Evolutionary conservation across 352 stramenopile genomes (phyloP), one percentile per base, ranked within the genome.

Genomic region (Phytopythium sindhum): DNA sequence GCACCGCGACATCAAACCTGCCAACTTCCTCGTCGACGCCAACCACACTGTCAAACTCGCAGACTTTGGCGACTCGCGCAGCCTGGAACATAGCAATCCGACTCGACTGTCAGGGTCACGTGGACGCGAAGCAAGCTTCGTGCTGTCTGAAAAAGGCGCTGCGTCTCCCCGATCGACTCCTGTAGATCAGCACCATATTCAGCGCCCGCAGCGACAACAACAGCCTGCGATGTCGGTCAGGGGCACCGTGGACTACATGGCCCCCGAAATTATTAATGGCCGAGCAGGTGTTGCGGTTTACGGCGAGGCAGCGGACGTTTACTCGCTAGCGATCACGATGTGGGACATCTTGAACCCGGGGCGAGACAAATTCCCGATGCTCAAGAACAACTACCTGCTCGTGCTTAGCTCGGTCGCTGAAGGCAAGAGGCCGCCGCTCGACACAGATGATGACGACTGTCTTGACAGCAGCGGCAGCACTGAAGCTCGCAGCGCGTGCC

Each of bases 211-310:
- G 24, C 29, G 23, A 39, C 37, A 28, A 42, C 26, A 52, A 12
- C 56, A 61, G 39, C 56, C 42, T 19, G 53, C 53, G 29, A 84
- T 89, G 80, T 85, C 78, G 1, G 83, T 95, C 26, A 77, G 84
- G 54, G 84, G 84, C 4, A 92, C 84, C 0, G 82, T 89, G 4
- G 75, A 88, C 47, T 92, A 91, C 68, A 94, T 94, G 86, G 84
- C 86, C 8, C 84, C 84, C 4, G 84, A 95, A 42, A 73, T 95
- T 58, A 90, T 95, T 59, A 81, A 91, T 9, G 80, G 82, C n/a
- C 77, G 78, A 26, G 73, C 65, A 4, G 83, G 80, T 0, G 14
- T 80, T 2, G 80, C 77, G 4, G 31, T 51, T 21, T 95, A 93
- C 60, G 80, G 64, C 21, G 79, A 93, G 52, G 77, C 78, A 33